These are phyloP conservation scores for Rossbeevera mucosa DNA, from an alignment of 768 basidiomycete genomes.

Conservation along the genomic window DNA sequence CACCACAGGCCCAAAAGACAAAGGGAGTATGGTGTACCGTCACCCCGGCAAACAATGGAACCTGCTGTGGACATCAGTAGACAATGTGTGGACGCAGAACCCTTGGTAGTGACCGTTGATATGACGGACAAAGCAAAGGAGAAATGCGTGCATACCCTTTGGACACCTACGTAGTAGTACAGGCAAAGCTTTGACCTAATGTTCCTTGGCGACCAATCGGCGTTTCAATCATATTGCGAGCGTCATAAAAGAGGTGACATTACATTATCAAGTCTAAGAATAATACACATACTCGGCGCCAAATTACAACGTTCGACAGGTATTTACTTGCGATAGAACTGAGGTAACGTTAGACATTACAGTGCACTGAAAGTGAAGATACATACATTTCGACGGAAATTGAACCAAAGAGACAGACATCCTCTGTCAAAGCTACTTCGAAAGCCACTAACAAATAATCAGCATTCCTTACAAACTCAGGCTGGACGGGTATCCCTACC, in stretches of 20 bases:
- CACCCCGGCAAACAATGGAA: conserved; percentile 14
- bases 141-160: neutral
- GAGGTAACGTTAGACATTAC: conserved; percentile 15
- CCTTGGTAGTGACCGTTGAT: conserved; percentile 6
- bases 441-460: conserved; percentile 65
- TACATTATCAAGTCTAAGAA: conserved; percentile 24
- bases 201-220: conserved; percentile 8
- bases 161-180: conserved; percentile 5
- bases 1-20: conserved; percentile 10
- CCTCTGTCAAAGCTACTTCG: conserved; percentile 96
- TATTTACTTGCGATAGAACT: conserved; percentile 80
- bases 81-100: neutral
- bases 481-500: conserved; percentile 40
- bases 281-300: conserved; percentile 18
- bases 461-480: conserved; percentile 13
- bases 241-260: conserved; percentile 19
- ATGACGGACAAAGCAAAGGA: conserved; percentile 23
- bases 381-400: conserved; percentile 89
- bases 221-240: conserved; percentile 17
- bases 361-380: conserved; percentile 4
- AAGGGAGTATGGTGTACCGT: conserved; percentile 14
- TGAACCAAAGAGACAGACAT: conserved; percentile 93
- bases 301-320: conserved; percentile 15
- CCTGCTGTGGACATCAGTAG: conserved; percentile 5
- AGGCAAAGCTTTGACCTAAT: conserved; percentile 10